Evolutionary conservation across 208 protist species (phyloP), one percentile per base, ranked within the genome.

Genomic region (Acanthamoeba castellanii): DNA sequence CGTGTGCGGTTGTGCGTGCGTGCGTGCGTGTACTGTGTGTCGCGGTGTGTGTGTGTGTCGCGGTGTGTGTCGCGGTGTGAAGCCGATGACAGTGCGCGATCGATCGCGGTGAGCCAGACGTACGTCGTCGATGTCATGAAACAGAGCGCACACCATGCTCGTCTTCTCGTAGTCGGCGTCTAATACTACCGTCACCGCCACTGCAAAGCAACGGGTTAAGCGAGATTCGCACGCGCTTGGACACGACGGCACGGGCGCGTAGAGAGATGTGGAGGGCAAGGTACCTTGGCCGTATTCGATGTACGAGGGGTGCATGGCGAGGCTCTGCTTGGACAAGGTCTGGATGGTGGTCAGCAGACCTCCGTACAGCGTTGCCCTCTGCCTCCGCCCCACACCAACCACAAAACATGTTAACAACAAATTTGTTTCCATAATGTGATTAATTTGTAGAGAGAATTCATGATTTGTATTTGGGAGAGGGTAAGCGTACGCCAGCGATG

Each of bases 81-180:
- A 13, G 45, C 45, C 45, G 52, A 2, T 59, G 13, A 22, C 13
- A 22, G 16, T 3, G 52, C 52, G 13, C 25, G 27, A 18, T 11
- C 61, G 76, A 22, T 3, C 9, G 45, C 8, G 76, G 76, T 59
- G 52, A 16, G 18, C 37, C 0, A 27, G 22, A 45, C 45, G 42
- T 55, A 88, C 81, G 30, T 88, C 81, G 42, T 88, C 81, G 27
- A 66, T 88, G 27, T 88, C 81, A 9, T 88, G 81, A 37, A 88
- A 88, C 61, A 88, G 81, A 42, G 81, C 81, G 52, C 81, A 88
- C 37, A 64, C 42, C 52, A 88, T 66, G 50, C 81, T 64, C 27
- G 50, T 88, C 81, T 88, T 88, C 81, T 88, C 50, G 52, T 88
- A 81, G 72, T 81, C 72, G 72, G 72, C 72, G 72, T 81, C 72